Base-by-base conservation (phyloP, 2,329 filamentous ascomycete genomes). In the Tolypocladium cylindrosporum region DNA sequence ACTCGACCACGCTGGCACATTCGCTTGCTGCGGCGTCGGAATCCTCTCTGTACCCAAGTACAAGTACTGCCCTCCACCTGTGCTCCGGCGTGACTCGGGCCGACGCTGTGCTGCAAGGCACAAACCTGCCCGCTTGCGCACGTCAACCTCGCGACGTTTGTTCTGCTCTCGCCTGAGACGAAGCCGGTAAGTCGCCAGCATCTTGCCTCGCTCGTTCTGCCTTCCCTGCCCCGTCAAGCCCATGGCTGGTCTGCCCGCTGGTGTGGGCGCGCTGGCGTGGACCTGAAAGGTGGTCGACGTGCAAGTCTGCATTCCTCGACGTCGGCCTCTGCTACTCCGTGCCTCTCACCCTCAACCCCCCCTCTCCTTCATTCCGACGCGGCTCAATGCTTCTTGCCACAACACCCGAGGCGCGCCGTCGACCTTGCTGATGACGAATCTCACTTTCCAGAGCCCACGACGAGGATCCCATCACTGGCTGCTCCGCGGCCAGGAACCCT, bases 321-420 rank as follows among this genome's bases (percentile, higher is more conserved):
- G 2, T 51, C 48, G 10, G 21, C 31, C 31, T 21, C 31, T 13
- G 13, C 31, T 31, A 7, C 27, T n/a, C 16, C 27, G 10, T 34
- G 9, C 9, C 45, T 51, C 48, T 36, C 48, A 43, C 41, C 54
- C 56, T 60, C 53, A 51, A 57, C 41, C 40, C 54, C 57, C 48
- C 53, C 59, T 58, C 58, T 51, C 58, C 57, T 60, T 56, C 65
- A 66, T 66, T 66, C 64, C 64, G 58, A 59, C 62, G 57, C 61
- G 59, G 57, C 55, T 56, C 39, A 42, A 56, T 55, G 40, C 55
- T 51, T 55, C 58, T 57, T 60, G 42, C 56, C 61, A 63, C 60
- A 65, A 65, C 58, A 65, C 59, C 42, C 51, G 36, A 58, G 50
- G 55, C 58, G 57, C 57, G 57, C 54, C 37, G 39, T 48, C 21